Evolutionary conservation across 495 filamentous ascomycete genomes (phyloP).

Genomic region (Umbilicaria muhlenbergii): DNA sequence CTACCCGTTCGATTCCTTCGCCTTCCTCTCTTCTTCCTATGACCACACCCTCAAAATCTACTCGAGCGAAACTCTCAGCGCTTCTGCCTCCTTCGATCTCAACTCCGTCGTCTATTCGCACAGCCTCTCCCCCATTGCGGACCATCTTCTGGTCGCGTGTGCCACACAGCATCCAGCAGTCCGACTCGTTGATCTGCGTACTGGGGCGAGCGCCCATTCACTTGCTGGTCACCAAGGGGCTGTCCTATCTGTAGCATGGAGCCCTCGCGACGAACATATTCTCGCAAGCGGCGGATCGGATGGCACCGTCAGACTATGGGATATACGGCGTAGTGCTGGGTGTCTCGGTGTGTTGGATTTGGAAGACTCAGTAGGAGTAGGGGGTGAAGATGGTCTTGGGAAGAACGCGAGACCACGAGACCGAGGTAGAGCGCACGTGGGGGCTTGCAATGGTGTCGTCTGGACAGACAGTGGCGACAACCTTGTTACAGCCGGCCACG

Average conservation of each 20-base stretch:
- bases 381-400: slow-evolving; percentile 30
- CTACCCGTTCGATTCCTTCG: slow-evolving; percentile 68
- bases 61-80: slow-evolving; percentile 41
- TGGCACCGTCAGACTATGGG: slow-evolving; percentile 69
- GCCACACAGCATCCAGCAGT: slow-evolving; percentile 68
- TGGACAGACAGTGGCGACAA: slow-evolving; percentile 68
- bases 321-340: slow-evolving; percentile 57
- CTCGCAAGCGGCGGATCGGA: slow-evolving; percentile 66
- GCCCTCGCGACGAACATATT: slow-evolving; percentile 58
- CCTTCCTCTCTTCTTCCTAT: slow-evolving; percentile 72
- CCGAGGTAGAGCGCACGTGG: slow-evolving; percentile 51
- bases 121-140: slow-evolving; percentile 53
- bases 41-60: slow-evolving; percentile 74
- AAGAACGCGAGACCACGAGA: slow-evolving; percentile 29
- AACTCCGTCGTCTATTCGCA: slow-evolving; percentile 60
- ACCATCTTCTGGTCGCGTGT: slow-evolving; percentile 64
- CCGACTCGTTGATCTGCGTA: slow-evolving; percentile 67
- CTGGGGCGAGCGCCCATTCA: slow-evolving; percentile 60
- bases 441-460: slow-evolving; percentile 63
- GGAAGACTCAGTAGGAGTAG: slow-evolving; percentile 56
- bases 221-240: slow-evolving; percentile 59
- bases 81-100: slow-evolving; percentile 54
- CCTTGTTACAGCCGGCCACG: slow-evolving; percentile 66
- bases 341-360: slow-evolving; percentile 63
- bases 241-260: slow-evolving; percentile 63